These are phyloP conservation scores for Leptosphaerulina australis DNA, from an alignment of 2,329 filamentous ascomycete species.

Conservation along the genomic window DNA sequence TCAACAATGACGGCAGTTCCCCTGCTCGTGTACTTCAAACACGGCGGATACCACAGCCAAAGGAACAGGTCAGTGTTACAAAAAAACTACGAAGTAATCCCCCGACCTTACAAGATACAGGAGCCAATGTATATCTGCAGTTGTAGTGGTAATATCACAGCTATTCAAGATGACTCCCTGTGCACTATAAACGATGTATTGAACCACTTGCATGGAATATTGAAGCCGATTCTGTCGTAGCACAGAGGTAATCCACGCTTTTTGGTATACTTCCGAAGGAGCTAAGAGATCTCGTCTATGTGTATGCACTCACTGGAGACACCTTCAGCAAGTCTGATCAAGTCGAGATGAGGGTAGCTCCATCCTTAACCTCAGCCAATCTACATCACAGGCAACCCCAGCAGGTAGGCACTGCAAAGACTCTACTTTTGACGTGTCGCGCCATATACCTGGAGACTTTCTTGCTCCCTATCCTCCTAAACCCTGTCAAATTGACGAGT, in stretches of 20 bases:
- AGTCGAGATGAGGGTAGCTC: not conserved
- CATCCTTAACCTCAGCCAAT: too few species aligned
- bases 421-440: conserved; percentile 26
- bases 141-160: not conserved
- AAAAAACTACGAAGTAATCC: not conserved
- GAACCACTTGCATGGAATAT: conserved; percentile 31
- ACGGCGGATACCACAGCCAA: not conserved
- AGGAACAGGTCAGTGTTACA: not conserved
- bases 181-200: conserved; percentile 7
- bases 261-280: conserved; percentile 25
- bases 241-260: conserved; percentile 19
- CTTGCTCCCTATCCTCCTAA: conserved; percentile 19
- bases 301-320: conserved; percentile 22
- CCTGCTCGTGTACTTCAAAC: not conserved
- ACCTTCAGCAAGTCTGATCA: too few species aligned
- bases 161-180: too few species aligned
- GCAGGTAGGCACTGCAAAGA: conserved; percentile 15
- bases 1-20: not conserved
- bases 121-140: not conserved
- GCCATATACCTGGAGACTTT: conserved; percentile 33
- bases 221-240: not conserved
- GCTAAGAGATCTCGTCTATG: conserved; percentile 26
- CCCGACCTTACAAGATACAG: not conserved
- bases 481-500: conserved; percentile 1
- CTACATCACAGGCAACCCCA: not conserved